A percentile compares a stretch with the other conserved stretches of the same genome.
phyloP scores from a whole-genome alignment of 257 asterid species.

The Lithospermum erythrorhizon region DNA sequence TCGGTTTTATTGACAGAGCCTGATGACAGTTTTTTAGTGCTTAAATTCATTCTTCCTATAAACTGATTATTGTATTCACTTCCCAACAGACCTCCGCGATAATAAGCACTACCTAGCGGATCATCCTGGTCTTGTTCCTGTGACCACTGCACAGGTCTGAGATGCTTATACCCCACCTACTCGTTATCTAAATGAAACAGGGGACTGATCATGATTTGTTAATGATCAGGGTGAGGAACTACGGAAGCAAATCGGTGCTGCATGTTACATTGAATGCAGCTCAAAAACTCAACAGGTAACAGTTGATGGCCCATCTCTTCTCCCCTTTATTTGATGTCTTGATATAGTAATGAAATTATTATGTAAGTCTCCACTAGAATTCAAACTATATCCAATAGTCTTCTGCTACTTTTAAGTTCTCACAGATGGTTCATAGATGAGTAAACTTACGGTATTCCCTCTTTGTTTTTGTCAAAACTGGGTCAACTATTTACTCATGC shows the following conservation, averaged over 20 bases:
- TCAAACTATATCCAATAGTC: too few species aligned
- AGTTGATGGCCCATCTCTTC: background rate
- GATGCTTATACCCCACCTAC: constrained; percentile 4
- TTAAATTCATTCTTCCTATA: background rate
- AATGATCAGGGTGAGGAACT: constrained; percentile 88
- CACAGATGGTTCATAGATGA: too few species aligned
- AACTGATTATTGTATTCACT: constrained; percentile 1
- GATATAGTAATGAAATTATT: background rate
- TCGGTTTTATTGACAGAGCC: too few species aligned
- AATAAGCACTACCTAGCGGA: constrained; percentile 80
- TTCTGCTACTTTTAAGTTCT: too few species aligned
- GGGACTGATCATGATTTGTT: constrained; percentile 2
- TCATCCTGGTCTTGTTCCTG: constrained; percentile 90
- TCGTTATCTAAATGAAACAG: background rate
- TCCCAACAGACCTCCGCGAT: constrained; percentile 72
- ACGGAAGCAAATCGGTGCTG: constrained; percentile 75
- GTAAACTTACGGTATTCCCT: too few species aligned
- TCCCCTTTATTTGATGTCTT: background rate
- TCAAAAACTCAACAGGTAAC: constrained; percentile 94
- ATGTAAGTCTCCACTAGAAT: too few species aligned
- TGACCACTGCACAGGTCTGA: constrained; percentile 70
- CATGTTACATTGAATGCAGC: constrained; percentile 87
- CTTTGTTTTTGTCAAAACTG: too few species aligned
- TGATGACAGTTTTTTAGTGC: too few species aligned
- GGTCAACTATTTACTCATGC: too few species aligned